phyloP scores from a whole-genome alignment of 495 filamentous ascomycete species.

The Acidiella bohemica region DNA sequence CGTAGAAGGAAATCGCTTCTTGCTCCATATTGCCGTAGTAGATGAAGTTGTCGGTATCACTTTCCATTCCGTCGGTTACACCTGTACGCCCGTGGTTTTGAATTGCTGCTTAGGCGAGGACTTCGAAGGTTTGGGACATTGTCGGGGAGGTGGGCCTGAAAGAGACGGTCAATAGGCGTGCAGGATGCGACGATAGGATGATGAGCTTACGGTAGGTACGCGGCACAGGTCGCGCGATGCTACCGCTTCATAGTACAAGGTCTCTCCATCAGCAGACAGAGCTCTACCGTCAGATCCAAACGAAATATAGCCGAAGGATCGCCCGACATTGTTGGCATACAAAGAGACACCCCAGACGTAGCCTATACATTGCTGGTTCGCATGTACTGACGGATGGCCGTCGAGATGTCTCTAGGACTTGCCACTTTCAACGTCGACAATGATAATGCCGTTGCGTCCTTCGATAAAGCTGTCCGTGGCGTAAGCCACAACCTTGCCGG shows the following conservation, averaged over 20 bases:
- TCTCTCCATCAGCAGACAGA: slow-evolving; percentile 27
- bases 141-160: slow-evolving; percentile 18
- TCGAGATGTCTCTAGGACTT: slow-evolving; percentile 35
- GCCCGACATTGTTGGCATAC: slow-evolving; percentile 19
- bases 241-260: slow-evolving; percentile 27
- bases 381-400: slow-evolving; percentile 24
- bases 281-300: slow-evolving; percentile 33
- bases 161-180: background rate
- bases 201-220: slow-evolving; percentile 23
- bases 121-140: slow-evolving; percentile 14
- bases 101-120: slow-evolving; percentile 22
- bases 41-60: slow-evolving; percentile 28
- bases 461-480: slow-evolving; percentile 34
- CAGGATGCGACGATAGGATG: background rate
- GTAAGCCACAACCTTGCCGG: slow-evolving; percentile 33
- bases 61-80: slow-evolving; percentile 27
- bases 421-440: slow-evolving; percentile 35
- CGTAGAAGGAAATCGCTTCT: slow-evolving; percentile 30
- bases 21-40: slow-evolving; percentile 33
- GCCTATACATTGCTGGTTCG: slow-evolving; percentile 29
- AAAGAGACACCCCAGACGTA: slow-evolving; percentile 33
- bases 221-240: slow-evolving; percentile 25
- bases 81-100: slow-evolving; percentile 21
- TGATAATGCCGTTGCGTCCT: slow-evolving; percentile 34
- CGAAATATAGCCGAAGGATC: slow-evolving; percentile 19